Conservation (phyloP, 768 basidiomycete genomes). For the Amanita pseudoporphyria region DNA sequence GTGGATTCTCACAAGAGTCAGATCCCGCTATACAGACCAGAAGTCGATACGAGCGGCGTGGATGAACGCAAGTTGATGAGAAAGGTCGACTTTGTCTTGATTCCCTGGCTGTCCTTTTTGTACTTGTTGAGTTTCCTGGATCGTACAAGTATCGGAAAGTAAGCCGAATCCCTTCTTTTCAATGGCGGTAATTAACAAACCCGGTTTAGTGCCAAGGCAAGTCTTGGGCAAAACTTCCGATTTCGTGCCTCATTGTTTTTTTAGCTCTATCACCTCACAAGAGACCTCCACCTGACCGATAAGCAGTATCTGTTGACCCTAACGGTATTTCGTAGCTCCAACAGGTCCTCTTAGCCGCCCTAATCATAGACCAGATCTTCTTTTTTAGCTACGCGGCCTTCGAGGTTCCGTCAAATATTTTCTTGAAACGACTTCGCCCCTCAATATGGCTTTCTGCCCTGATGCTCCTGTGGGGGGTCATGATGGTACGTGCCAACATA, state of each 20-base stretch:
- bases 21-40: slow-evolving; percentile 30
- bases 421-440: slow-evolving; percentile 64
- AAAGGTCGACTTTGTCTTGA: slow-evolving; percentile 58
- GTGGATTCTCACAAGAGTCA: slow-evolving; percentile 13
- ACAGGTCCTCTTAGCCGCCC: not conserved
- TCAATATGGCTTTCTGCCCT: slow-evolving; percentile 69
- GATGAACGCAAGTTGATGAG: slow-evolving; percentile 63
- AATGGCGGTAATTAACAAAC: not conserved
- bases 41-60: slow-evolving; percentile 48
- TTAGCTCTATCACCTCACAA: slow-evolving; percentile 56
- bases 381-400: slow-evolving; percentile 65
- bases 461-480: slow-evolving; percentile 68
- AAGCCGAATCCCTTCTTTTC: slow-evolving; percentile 13
- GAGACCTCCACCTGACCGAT: slow-evolving; percentile 50
- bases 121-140: slow-evolving; percentile 65
- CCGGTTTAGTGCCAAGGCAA: slow-evolving; percentile 29
- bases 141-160: slow-evolving; percentile 45
- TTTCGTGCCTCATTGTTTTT: not conserved
- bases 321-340: slow-evolving; percentile 31
- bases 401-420: slow-evolving; percentile 69
- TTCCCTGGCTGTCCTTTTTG: slow-evolving; percentile 66
- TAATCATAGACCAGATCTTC: slow-evolving; percentile 22
- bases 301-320: slow-evolving; percentile 56
- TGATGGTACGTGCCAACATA: slow-evolving; percentile 43
- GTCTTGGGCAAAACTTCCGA: not conserved